Conservation (phyloP, 805 yeast species). For the Wickerhamiella lipophila region DNA sequence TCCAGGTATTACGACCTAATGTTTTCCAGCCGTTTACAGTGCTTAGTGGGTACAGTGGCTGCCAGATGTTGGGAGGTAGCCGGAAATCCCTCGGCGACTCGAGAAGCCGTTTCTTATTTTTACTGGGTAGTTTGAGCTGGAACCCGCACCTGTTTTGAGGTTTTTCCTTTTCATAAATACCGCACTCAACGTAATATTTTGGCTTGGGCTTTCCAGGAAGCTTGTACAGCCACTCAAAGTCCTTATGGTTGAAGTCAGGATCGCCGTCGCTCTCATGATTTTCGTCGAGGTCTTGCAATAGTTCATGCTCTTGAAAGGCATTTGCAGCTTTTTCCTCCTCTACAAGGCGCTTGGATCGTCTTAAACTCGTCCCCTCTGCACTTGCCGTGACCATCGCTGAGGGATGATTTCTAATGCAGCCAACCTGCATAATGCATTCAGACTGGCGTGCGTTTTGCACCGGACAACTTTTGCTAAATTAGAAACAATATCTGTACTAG, state of each 20-base stretch:
- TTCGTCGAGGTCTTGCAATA: neutral
- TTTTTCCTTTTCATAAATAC: neutral
- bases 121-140: neutral
- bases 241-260: slow-evolving; percentile 6
- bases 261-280: slow-evolving; percentile 4
- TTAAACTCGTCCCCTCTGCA: neutral
- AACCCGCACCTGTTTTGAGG: neutral
- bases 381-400: slow-evolving; percentile 3
- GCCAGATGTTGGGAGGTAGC: slow-evolving; percentile 29
- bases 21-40: slow-evolving; percentile 26
- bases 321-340: neutral
- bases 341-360: neutral
- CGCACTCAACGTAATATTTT: neutral
- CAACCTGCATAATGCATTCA: slow-evolving; percentile 1
- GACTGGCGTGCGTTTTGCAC: neutral
- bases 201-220: neutral
- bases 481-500: no score
- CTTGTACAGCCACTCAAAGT: slow-evolving; percentile 6
- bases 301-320: neutral
- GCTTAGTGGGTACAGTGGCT: slow-evolving; percentile 25
- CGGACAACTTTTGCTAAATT: no score
- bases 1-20: slow-evolving; percentile 17
- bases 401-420: slow-evolving; percentile 9
- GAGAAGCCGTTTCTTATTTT: neutral
- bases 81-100: slow-evolving; percentile 19